A percentile compares a stretch with the other conserved stretches of the same genome.
Evolutionary conservation across 345 rosid species (phyloP).

Genomic region (Trapa incisa): DNA sequence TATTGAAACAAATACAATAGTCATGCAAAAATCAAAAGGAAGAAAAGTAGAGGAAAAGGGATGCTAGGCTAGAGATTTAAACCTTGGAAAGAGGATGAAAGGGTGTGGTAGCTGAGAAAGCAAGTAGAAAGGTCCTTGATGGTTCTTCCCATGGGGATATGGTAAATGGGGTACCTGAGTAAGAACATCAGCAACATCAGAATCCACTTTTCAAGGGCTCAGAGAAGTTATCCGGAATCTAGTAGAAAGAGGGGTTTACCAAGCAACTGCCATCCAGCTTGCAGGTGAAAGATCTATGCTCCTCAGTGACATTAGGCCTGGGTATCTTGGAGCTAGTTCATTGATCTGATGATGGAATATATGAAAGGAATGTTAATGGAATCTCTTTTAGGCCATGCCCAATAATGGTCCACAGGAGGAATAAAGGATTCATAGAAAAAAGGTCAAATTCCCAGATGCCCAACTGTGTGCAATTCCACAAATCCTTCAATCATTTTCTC

Average conservation of each 20-base stretch:
- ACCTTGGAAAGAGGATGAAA: slow-evolving; percentile 97
- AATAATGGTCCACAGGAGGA: neutral
- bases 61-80: neutral
- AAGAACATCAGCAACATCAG: neutral
- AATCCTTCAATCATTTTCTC: neutral
- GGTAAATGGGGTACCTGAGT: slow-evolving; percentile 88
- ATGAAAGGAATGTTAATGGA: slow-evolving; percentile 2
- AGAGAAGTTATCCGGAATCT: neutral
- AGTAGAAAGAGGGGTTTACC: slow-evolving; percentile 30
- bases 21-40: neutral
- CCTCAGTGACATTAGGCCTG: slow-evolving; percentile 80
- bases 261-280: slow-evolving; percentile 98
- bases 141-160: slow-evolving; percentile 98
- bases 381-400: neutral
- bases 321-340: slow-evolving; percentile 55
- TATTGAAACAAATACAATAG: slow-evolving; percentile 4
- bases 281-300: slow-evolving; percentile 99
- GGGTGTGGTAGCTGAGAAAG: slow-evolving; percentile 93
- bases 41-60: neutral
- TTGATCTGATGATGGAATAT: slow-evolving; percentile 44
- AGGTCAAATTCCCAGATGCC: neutral
- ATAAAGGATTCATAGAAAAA: neutral
- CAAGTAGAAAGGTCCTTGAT: slow-evolving; percentile 93
- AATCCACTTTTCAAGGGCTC: neutral
- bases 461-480: neutral